phyloP scores from a whole-genome alignment of 805 yeast species.

The Groenewaldozyma salmanticensis region DNA sequence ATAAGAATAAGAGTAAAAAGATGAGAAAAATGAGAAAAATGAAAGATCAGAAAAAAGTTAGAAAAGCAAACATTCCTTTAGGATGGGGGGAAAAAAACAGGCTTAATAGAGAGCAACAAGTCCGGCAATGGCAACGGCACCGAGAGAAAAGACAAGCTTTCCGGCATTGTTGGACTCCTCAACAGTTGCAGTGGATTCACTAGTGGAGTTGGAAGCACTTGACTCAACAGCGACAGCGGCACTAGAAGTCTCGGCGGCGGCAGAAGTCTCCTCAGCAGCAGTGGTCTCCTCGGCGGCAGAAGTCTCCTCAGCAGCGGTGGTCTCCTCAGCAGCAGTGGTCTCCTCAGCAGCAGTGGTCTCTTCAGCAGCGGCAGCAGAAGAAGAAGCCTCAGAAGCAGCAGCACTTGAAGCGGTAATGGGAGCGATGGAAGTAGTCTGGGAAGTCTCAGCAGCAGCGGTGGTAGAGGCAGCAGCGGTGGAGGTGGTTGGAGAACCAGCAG shows the following conservation, averaged over 20 bases:
- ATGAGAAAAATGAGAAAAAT: too few relatives aligned
- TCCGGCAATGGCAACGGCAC: not conserved
- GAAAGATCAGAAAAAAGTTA: too few relatives aligned
- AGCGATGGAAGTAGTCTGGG: conserved; percentile 13
- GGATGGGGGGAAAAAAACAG: not conserved
- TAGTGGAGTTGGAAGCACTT: conserved; percentile 2
- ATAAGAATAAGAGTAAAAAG: too few relatives aligned
- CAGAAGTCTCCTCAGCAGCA: conserved; percentile 4
- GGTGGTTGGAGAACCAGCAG: conserved; percentile 5
- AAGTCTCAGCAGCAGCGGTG: conserved; percentile 10
- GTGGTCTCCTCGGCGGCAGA: conserved; percentile 7
- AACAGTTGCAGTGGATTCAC: not conserved
- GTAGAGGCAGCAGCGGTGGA: conserved; percentile 13
- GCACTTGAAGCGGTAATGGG: conserved; percentile 5
- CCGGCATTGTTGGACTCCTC: not conserved
- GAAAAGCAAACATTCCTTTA: too few relatives aligned
- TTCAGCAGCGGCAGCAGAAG: conserved; percentile 14
- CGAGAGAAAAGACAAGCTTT: not conserved
- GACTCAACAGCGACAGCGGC: conserved; percentile 4
- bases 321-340: conserved; percentile 7
- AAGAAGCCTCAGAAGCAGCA: conserved; percentile 4
- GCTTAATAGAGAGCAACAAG: not conserved
- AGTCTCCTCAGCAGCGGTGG: conserved; percentile 11
- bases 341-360: conserved; percentile 15
- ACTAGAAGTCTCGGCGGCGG: conserved; percentile 3